Percentiles rank a stretch among this genome's conserved stretches.
Evolutionary conservation across 441 rosid genomes (phyloP).

Genomic region (Isatis lusitanica): DNA sequence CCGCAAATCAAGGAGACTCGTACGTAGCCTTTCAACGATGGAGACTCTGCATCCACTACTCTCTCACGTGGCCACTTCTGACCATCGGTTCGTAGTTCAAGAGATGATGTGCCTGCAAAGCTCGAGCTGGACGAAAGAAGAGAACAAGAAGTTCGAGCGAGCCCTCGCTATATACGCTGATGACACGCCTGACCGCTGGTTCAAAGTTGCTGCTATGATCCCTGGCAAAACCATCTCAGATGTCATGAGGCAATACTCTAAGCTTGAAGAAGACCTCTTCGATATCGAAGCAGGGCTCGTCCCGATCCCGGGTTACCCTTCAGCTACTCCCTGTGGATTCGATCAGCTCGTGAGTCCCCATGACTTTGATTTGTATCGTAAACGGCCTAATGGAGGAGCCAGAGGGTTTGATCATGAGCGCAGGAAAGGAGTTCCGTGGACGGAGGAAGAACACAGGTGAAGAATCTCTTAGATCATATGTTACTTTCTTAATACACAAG

Average conservation of each 20-base stretch:
- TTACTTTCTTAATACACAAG: conserved; percentile 1
- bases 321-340: conserved; percentile 71
- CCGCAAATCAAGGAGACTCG: neutral
- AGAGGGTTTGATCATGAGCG: conserved; percentile 59
- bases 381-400: conserved; percentile 44
- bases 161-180: conserved; percentile 78
- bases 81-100: conserved; percentile 34
- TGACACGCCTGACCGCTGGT: conserved; percentile 94
- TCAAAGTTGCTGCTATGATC: conserved; percentile 75
- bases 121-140: conserved; percentile 78
- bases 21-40: conserved; percentile 7
- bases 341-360: conserved; percentile 31
- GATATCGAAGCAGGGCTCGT: conserved; percentile 92
- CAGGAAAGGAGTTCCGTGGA: conserved; percentile 77
- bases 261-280: conserved; percentile 86
- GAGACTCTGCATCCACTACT: conserved; percentile 39
- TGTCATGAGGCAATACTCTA: conserved; percentile 81
- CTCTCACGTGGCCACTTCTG: conserved; percentile 27
- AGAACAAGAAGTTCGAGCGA: conserved; percentile 87
- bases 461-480: neutral
- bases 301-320: conserved; percentile 74
- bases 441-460: conserved; percentile 78
- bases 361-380: conserved; percentile 49
- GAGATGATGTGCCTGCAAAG: conserved; percentile 35
- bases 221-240: conserved; percentile 93